Base-by-base conservation (phyloP, 2,329 filamentous ascomycete species). In the Penicillium polonicum region DNA sequence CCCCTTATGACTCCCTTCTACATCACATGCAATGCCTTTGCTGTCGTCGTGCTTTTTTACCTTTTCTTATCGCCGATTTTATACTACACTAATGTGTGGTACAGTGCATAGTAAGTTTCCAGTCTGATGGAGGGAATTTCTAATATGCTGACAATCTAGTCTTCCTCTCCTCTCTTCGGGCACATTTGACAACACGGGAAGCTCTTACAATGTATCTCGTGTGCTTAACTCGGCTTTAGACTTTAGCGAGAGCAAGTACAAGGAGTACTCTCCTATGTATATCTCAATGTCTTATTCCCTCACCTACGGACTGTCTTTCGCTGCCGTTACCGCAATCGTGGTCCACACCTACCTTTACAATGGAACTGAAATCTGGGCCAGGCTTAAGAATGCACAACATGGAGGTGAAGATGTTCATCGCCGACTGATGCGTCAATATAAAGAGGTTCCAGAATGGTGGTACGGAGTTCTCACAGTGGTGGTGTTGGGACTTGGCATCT, bases 391-490 rank as follows among this genome's bases (percentile, higher is more conserved):
- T 52, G 59, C 68, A 4, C 67, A 68, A 8, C 58, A 62, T n/a
- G 62, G 62, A 31, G 68, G 83, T 67, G 83, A 84, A 0, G 85
- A 87, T 61, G 81, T 86, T 43, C 85, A 87, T 67, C 86, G 86
- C 81, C 84, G 83, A 60, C 73, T 87, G 21, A 87, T 87, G 85
- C 77, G 73, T 52, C 84, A 83, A 63, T 87, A 87, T 62, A 80
- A 80, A 43, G 85, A 87, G 67, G 85, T 84, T 0, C 85, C 85
- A 0, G 81, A 81, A 1, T 86, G 82, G 83, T 88, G 85, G 85
- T 87, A 87, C 69, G 36, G 25, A 2, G 55, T 48, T 2, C 48
- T 78, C 27, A 73, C 74, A 1, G 39, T 72, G 1, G 41, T 72
- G 1, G 62, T 74, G n/a, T 25, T 76, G 8, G 75, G 65, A 1